Conservation (phyloP, 257 asterid species). For the Penstemon eatonii region DNA sequence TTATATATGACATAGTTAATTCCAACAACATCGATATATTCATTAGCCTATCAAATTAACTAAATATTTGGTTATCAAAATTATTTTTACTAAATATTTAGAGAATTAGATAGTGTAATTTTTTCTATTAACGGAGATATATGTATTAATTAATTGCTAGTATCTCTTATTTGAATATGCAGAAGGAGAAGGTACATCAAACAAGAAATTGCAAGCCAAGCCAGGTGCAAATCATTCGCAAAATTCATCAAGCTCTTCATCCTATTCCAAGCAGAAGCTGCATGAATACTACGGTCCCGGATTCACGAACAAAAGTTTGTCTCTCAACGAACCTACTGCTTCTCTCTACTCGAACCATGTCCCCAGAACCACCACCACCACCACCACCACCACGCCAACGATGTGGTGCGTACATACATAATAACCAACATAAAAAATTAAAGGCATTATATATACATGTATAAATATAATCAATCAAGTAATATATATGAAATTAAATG, state of each 20-base stretch:
- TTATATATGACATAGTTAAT: too few relatives aligned
- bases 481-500: neutral
- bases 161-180: constrained; percentile 19
- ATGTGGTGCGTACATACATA: constrained; percentile 7
- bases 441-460: too few relatives aligned
- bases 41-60: too few relatives aligned
- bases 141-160: too few relatives aligned
- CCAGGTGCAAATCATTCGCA: constrained; percentile 10
- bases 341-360: constrained; percentile 4
- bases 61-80: too few relatives aligned
- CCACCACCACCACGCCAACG: neutral
- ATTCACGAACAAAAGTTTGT: neutral
- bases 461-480: too few relatives aligned
- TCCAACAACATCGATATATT: too few relatives aligned
- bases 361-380: neutral
- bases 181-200: constrained; percentile 21
- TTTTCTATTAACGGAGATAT: too few relatives aligned
- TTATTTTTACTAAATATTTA: too few relatives aligned
- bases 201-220: constrained; percentile 25
- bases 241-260: neutral
- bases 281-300: constrained; percentile 9
- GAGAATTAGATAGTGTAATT: too few relatives aligned
- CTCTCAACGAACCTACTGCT: constrained; percentile 5
- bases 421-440: neutral
- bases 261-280: neutral